Evolutionary conservation across 2,329 filamentous ascomycete species (phyloP).

Genomic region (Diatrype stigma): DNA sequence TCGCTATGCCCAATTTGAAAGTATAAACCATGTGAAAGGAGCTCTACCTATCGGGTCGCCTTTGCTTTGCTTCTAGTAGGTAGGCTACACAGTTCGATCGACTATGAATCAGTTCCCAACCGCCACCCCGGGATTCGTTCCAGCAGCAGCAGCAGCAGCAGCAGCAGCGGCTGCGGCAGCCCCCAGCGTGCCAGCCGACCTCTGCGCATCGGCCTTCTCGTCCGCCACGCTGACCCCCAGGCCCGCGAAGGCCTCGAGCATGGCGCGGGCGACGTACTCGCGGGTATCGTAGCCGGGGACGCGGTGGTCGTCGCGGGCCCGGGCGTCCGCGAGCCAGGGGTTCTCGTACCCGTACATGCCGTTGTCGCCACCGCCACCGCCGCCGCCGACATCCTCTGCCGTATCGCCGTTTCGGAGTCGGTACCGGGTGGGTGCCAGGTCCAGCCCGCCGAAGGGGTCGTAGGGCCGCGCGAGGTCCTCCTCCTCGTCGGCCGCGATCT

Average conservation of each 20-base stretch:
- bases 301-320: conserved; percentile 60
- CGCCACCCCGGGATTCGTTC: too few species aligned
- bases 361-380: too few species aligned
- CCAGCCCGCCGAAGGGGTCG: conserved; percentile 79
- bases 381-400: too few species aligned
- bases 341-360: conserved; percentile 73
- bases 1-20: background rate
- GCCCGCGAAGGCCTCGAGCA: conserved; percentile 88
- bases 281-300: conserved; percentile 80
- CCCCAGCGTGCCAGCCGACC: background rate
- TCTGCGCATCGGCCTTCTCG: conserved; percentile 50
- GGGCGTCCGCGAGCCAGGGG: conserved; percentile 64
- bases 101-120: too few species aligned
- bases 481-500: conserved; percentile 41
- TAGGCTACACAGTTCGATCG: too few species aligned
- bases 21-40: background rate
- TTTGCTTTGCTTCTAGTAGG: background rate
- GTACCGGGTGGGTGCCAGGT: conserved; percentile 63
- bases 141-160: background rate
- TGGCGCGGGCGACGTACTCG: conserved; percentile 75
- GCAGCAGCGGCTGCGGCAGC: background rate
- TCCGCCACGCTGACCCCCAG: conserved; percentile 83
- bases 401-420: conserved; percentile 47
- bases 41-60: background rate
- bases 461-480: conserved; percentile 70